phyloP scores from a whole-genome alignment of 345 rosid genomes.

The Corymbia maculata region DNA sequence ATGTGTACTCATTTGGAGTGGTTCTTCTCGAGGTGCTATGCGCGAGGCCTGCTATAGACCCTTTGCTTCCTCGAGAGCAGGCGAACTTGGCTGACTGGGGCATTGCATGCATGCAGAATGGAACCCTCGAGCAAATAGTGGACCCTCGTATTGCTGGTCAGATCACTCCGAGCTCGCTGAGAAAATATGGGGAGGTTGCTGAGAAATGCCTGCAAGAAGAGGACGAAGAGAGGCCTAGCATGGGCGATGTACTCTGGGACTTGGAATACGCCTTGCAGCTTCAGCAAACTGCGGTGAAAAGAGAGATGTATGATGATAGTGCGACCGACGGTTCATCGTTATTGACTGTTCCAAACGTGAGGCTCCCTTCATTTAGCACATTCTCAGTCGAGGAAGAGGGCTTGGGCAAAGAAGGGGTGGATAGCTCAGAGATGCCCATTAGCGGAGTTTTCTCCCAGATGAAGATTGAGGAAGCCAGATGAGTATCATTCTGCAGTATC shows the following conservation, averaged over 20 bases:
- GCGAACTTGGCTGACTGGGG: slow-evolving; percentile 49
- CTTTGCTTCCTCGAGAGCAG: slow-evolving; percentile 19
- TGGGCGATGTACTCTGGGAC: slow-evolving; percentile 59
- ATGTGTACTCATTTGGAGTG: slow-evolving; percentile 48
- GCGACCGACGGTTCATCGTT: slow-evolving; percentile 2
- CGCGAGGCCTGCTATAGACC: slow-evolving; percentile 30
- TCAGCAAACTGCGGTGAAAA: slow-evolving; percentile 8
- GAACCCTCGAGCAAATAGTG: slow-evolving; percentile 24
- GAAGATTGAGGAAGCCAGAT: slow-evolving; percentile 14
- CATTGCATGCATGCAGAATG: slow-evolving; percentile 10
- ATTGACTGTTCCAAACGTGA: slow-evolving; percentile 2
- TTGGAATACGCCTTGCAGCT: slow-evolving; percentile 34
- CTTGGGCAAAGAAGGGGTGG: neutral
- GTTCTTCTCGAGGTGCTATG: slow-evolving; percentile 46
- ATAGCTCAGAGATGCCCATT: neutral
- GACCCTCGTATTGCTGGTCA: slow-evolving; percentile 23
- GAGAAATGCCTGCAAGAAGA: slow-evolving; percentile 55
- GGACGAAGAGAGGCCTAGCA: slow-evolving; percentile 35
- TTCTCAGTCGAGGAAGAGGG: neutral
- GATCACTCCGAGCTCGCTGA: slow-evolving; percentile 29
- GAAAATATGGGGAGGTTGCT: slow-evolving; percentile 33
- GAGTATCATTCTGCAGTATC: neutral
- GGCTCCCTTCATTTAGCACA: slow-evolving; percentile 12
- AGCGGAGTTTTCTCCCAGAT: neutral
- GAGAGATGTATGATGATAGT: slow-evolving; percentile 18